phyloP scores from a whole-genome alignment of 2,329 filamentous ascomycete genomes.

The Monosporascus ibericus region DNA sequence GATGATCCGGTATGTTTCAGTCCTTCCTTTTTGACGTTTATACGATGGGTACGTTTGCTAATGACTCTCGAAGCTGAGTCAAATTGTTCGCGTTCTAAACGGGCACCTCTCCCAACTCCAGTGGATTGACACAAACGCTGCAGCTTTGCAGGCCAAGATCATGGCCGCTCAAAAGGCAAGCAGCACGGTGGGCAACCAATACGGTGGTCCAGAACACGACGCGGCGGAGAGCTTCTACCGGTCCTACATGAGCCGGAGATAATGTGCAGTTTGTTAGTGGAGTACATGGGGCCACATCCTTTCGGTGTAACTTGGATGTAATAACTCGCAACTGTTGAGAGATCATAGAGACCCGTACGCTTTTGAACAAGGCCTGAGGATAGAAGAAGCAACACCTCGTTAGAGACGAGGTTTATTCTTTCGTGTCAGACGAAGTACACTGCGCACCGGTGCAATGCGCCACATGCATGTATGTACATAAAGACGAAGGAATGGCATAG shows the following conservation, averaged over 20 bases:
- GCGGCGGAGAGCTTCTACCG: conserved; percentile 86
- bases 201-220: conserved; percentile 58
- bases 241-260: conserved; percentile 68
- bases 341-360: background rate
- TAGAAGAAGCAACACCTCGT: conserved; percentile 4
- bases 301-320: background rate
- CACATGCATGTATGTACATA: conserved; percentile 23
- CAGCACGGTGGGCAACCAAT: conserved; percentile 52
- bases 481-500: conserved; percentile 13
- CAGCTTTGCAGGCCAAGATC: conserved; percentile 77
- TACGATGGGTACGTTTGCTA: conserved; percentile 5
- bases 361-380: too few species aligned
- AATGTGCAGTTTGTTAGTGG: background rate
- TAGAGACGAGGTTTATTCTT: conserved; percentile 13
- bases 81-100: conserved; percentile 94
- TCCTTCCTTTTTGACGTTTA: conserved; percentile 14
- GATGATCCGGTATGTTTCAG: conserved; percentile 69
- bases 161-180: conserved; percentile 73
- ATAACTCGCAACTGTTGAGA: background rate
- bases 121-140: conserved; percentile 83
- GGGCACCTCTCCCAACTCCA: conserved; percentile 87
- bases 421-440: conserved; percentile 9
- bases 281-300: background rate
- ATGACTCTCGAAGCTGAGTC: conserved; percentile 60
- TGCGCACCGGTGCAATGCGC: conserved; percentile 5